Base-by-base conservation (phyloP, 2,329 filamentous ascomycete species). In the Didymosphaeria variabile region DNA sequence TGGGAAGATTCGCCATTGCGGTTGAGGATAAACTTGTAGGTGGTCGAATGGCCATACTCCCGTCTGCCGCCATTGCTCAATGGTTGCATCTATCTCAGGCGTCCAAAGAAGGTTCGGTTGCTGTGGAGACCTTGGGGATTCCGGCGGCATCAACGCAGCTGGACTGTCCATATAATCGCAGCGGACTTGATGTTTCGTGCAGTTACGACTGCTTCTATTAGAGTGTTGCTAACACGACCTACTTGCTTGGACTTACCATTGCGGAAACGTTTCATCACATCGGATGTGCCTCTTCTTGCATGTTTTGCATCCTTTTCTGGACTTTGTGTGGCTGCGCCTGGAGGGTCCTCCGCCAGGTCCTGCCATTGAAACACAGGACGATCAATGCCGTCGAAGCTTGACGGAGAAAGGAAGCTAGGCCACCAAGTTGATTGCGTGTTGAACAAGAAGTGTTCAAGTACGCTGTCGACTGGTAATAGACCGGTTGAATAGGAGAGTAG, bases 201-300 rank as follows among this genome's bases (percentile, higher is more conserved):
- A 99, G 81, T 99, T 99, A 74, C 93, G 93, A 83, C 94, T 97
- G 74, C 19, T 44, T 26, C 34, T 59, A 64, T 77, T 62, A 79
- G 36, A 15, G 26, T n/a, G 68, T 47, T 54, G 19, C 31, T n/a
- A 21, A 26, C 50, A 21, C 46, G 59, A 10, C 32, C 45, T 29
- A 38, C 2, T 17, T 36, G 55, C 26, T n/a, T 21, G 49, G 57
- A 67, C 86, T 72, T 85, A 97, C 93, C 94, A 99, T 87, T 99
- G 95, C 55, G 95, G 95, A 74, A 97, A 97, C 70, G 89, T 97
- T 80, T 99, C 95, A 77, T 99, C 95, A 82, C 95, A 99, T 73
- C 95, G 88, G 77, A 99, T 99, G 81, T 99, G 95, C 77, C 95
- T 89, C 78, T 91, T 90, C 82, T 99, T 99, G 87, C 95, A 99